Conservation (phyloP, 345 rosid genomes). For the Anacardium occidentale region DNA sequence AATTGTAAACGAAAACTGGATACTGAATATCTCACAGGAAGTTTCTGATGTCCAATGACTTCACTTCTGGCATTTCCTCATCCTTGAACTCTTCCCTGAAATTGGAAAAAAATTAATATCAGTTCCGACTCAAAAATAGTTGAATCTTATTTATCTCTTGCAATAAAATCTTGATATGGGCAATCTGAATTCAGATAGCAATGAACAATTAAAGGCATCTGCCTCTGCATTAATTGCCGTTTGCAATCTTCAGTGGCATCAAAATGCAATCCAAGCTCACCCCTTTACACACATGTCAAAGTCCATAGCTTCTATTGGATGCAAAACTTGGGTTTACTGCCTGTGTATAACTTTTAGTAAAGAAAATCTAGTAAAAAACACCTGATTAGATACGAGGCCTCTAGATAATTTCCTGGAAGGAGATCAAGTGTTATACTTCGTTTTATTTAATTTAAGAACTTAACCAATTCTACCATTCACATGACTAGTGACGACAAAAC, state of each 20-base stretch:
- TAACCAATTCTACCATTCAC: neutral
- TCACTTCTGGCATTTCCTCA: conserved; percentile 72
- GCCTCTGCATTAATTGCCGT: neutral
- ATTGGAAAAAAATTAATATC: neutral
- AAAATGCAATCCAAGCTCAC: neutral
- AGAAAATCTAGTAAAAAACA: too few species aligned
- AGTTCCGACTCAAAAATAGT: neutral
- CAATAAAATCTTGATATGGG: too few species aligned
- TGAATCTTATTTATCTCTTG: neutral
- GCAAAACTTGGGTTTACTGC: too few species aligned
- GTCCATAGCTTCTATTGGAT: too few species aligned
- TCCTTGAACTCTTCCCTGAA: conserved; percentile 93
- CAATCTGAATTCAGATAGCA: too few species aligned
- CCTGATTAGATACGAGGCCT: too few species aligned
- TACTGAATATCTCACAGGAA: conserved; percentile 46
- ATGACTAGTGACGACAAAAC: too few species aligned
- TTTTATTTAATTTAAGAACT: too few species aligned
- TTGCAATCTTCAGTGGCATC: neutral
- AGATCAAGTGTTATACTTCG: too few species aligned
- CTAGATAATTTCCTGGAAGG: too few species aligned
- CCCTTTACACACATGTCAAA: neutral
- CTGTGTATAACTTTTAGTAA: too few species aligned
- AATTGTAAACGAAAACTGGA: conserved; percentile 2
- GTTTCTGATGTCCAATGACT: conserved; percentile 89
- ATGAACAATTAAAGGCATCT: neutral